These are phyloP conservation scores for Epichloe brachyelytri DNA, from an alignment of 2,329 filamentous ascomycete species.

Conservation along the genomic window DNA sequence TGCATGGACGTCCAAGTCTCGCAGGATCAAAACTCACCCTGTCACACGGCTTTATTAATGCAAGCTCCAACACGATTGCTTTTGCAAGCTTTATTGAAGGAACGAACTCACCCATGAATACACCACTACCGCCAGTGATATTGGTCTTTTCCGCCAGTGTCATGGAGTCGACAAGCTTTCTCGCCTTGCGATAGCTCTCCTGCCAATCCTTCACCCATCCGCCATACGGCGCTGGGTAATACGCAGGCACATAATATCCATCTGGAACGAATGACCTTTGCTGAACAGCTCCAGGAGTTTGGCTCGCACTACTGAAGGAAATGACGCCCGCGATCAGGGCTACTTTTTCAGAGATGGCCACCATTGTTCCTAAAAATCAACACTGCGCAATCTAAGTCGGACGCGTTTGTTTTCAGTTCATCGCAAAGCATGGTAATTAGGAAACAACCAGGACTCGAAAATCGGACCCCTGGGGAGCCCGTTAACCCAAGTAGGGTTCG, in stretches of 20 bases:
- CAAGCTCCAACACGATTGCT: background rate
- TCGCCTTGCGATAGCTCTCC: slow-evolving; percentile 57
- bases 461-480: no score
- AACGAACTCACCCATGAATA: slow-evolving; percentile 47
- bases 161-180: slow-evolving; percentile 57
- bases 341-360: background rate
- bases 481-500: no score
- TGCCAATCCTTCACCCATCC: slow-evolving; percentile 59
- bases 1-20: background rate
- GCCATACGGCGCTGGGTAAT: slow-evolving; percentile 60
- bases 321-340: background rate
- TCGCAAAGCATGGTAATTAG: no score
- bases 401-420: background rate
- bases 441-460: no score
- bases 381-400: background rate
- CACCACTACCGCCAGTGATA: slow-evolving; percentile 57
- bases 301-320: background rate
- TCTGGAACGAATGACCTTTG: background rate
- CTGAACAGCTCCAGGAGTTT: background rate
- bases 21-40: slow-evolving; percentile 3
- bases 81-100: background rate
- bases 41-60: background rate
- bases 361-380: background rate
- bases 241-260: slow-evolving; percentile 34
- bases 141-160: slow-evolving; percentile 73